Evolutionary conservation across 805 yeast genomes (phyloP), one percentile per base, ranked within the genome.

Genomic region (Saturnispora kantuleensis): DNA sequence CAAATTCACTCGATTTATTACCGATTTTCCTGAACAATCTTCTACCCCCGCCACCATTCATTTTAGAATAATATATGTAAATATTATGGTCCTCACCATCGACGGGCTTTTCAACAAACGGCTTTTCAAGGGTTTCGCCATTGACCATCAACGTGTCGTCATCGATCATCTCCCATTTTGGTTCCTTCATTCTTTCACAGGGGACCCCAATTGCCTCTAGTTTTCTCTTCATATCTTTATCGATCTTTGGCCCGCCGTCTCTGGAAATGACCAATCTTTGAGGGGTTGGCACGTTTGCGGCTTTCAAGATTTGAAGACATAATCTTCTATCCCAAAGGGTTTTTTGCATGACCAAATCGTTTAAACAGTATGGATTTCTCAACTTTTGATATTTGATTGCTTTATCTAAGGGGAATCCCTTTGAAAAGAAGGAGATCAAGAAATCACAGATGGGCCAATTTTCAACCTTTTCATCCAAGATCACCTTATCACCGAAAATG

Each of bases 381-480:
- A 89, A 74, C 50, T 87, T 81, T 34, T 80, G 96, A 56, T 93
- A 93, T 17, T 80, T 73, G 47, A 93, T 90, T 3, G 98, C 99
- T 63, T 93, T 93, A 54, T 90, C 95, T 37, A 93, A 69, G 0
- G 99, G 99, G 65, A 93, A 93, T 0, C 99, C 99, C 29, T 79
- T 77, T n/a, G 95, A 84, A 63, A 93, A 93, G 64, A 93, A 93
- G 52, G 90, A 81, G 49, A 93, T 85, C 50, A 93, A 70, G 57
- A 87, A 93, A 61, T 93, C 99, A 67, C 98, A 93, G 32, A 96
- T 87, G 33, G 99, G 99, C 99, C 99, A 93, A 60, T 88, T 87
- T 66, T 93, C 97, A 47, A 93, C 76, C 12, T 74, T 67, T 66
- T 94, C 98, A 63, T 93, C 98, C 45, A 93, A 66, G 42, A 93